phyloP scores from a whole-genome alignment of 2,329 filamentous ascomycete genomes.

The Aphanocladium album region DNA sequence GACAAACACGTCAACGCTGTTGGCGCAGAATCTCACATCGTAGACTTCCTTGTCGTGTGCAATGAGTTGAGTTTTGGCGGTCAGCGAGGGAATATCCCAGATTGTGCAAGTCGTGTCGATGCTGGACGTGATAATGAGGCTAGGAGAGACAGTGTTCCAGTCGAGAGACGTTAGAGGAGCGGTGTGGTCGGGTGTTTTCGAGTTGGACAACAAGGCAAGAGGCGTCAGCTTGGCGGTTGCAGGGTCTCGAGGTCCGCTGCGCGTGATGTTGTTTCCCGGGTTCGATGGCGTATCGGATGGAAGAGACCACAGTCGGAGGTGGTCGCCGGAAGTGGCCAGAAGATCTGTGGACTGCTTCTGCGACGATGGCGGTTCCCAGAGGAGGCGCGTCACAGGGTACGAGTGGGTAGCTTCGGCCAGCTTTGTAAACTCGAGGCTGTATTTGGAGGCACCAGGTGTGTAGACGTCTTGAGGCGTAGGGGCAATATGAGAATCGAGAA shows the following conservation, averaged over 20 bases:
- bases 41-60: constrained; percentile 99
- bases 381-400: constrained; percentile 88
- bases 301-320: constrained; percentile 88
- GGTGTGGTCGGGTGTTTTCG: constrained; percentile 96
- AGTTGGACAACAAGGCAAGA: constrained; percentile 89
- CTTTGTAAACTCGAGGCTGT: constrained; percentile 83
- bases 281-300: constrained; percentile 59
- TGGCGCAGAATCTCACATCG: constrained; percentile 95
- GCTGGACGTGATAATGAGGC: constrained; percentile 95
- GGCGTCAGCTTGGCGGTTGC: constrained; percentile 78
- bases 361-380: constrained; percentile 94
- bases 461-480: constrained; percentile 66
- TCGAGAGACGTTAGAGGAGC: constrained; percentile 93
- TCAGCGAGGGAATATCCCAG: constrained; percentile 97
- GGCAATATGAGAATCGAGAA: constrained; percentile 78
- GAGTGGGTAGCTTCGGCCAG: constrained; percentile 96
- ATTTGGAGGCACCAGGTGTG: constrained; percentile 64
- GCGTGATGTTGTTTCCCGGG: constrained; percentile 62
- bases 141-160: constrained; percentile 96
- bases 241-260: constrained; percentile 48
- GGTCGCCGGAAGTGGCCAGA: constrained; percentile 90
- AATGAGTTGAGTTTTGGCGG: constrained; percentile 96
- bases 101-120: constrained; percentile 99
- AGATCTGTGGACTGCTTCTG: constrained; percentile 95
- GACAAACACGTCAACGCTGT: constrained; percentile 97